phyloP scores from a whole-genome alignment of 2,329 filamentous ascomycete species.

The Grosmannia serpens region DNA sequence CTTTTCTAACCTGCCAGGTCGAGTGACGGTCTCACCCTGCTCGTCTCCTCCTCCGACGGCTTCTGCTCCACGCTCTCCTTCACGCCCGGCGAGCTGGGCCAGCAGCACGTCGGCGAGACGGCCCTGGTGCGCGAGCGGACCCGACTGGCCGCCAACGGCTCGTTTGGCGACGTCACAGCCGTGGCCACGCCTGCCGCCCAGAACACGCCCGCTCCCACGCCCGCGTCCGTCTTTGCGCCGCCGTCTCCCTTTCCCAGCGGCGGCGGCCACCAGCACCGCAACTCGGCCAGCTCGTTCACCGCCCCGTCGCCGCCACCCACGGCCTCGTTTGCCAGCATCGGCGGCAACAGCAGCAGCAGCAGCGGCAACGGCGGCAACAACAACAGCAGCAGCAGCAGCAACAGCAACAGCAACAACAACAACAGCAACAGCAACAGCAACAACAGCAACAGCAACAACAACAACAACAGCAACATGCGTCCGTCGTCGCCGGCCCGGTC shows the following conservation, averaged over 20 bases:
- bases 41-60: conserved; percentile 68
- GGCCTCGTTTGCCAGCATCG: conserved; percentile 42
- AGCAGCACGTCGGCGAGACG: conserved; percentile 61
- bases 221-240: conserved; percentile 51
- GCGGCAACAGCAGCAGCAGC: not conserved
- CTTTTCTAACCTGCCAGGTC: conserved; percentile 22
- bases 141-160: not conserved
- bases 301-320: conserved; percentile 45
- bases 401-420: not conserved
- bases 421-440: not conserved
- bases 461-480: conserved; percentile 26
- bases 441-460: not conserved
- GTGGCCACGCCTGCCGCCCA: conserved; percentile 26
- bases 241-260: conserved; percentile 42
- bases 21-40: conserved; percentile 31
- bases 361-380: not conserved
- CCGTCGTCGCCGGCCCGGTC: conserved; percentile 72
- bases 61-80: conserved; percentile 94
- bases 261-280: conserved; percentile 39
- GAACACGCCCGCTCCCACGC: conserved; percentile 57
- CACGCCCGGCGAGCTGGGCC: conserved; percentile 69
- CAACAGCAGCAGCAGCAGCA: not conserved
- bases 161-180: not conserved
- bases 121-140: conserved; percentile 22
- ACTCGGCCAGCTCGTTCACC: conserved; percentile 45